Evolutionary conservation across 331 rosid genomes (phyloP).

Genomic region (Saraca asoca): DNA sequence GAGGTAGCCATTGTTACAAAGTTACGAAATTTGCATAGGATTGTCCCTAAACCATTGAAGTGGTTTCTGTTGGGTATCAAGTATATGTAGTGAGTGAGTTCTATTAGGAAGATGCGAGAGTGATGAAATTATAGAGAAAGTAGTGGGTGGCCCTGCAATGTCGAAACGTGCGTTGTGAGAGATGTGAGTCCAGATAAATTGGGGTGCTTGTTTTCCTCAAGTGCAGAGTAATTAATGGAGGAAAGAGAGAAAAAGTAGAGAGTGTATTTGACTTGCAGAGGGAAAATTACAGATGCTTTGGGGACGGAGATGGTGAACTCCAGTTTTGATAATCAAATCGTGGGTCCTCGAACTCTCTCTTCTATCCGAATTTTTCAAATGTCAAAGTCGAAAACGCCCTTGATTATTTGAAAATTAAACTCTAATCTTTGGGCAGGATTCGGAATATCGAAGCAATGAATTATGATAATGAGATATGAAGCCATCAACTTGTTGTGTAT

Average conservation of each 20-base stretch:
- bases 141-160: conserved; percentile 45
- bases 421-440: conserved; percentile 5
- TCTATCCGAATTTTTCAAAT: neutral
- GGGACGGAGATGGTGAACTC: conserved; percentile 2
- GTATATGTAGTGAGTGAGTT: neutral
- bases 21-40: conserved; percentile 21
- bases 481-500: too few relatives aligned
- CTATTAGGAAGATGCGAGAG: neutral
- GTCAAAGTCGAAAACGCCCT: conserved; percentile 24
- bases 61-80: conserved; percentile 1
- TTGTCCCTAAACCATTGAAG: conserved; percentile 39
- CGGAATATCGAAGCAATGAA: neutral
- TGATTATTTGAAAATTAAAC: conserved; percentile 18
- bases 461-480: too few relatives aligned
- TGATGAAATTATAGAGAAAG: conserved; percentile 26
- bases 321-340: conserved; percentile 1
- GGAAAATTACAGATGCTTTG: neutral
- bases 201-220: conserved; percentile 30
- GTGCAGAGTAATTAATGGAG: conserved; percentile 1
- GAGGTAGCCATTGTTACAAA: conserved; percentile 70
- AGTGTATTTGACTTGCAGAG: conserved; percentile 29
- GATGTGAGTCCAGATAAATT: conserved; percentile 59
- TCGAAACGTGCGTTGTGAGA: conserved; percentile 37
- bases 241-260: neutral
- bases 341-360: conserved; percentile 27